Percentiles rank a stretch among this genome's conserved stretches.
Conservation (phyloP, 768 basidiomycete species). For the Lactarius pseudohatsudake region DNA sequence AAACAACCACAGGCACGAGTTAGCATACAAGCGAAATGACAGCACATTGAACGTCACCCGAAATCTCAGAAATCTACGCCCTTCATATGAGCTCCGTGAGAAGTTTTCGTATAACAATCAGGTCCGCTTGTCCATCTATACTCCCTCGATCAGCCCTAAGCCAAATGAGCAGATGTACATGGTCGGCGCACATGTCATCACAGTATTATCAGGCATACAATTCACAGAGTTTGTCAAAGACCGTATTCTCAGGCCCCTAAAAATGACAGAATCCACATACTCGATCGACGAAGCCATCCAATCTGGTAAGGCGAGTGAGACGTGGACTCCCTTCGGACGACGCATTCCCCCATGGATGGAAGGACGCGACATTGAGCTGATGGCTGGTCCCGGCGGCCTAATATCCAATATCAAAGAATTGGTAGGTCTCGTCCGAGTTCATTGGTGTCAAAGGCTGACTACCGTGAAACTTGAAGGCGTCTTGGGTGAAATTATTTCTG, state of each 20-base stretch:
- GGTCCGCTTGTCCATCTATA: too few relatives aligned
- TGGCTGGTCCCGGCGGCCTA: too few relatives aligned
- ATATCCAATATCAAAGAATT: constrained; percentile 40
- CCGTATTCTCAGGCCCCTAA: constrained; percentile 43
- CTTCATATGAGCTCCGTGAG: too few relatives aligned
- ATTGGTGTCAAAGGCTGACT: too few relatives aligned
- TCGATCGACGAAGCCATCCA: constrained; percentile 36
- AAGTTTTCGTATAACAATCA: too few relatives aligned
- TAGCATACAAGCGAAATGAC: too few relatives aligned
- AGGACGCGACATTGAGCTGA: too few relatives aligned
- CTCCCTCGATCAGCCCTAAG: constrained; percentile 9
- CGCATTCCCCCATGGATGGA: too few relatives aligned
- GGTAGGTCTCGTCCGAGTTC: too few relatives aligned
- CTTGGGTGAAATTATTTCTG: constrained; percentile 37
- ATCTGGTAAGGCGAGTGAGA: constrained; percentile 38
- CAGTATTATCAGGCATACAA: constrained; percentile 20
- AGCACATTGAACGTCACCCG: constrained; percentile 13
- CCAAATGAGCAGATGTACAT: too few relatives aligned
- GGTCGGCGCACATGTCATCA: too few relatives aligned
- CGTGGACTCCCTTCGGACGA: neutral
- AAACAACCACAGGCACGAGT: too few relatives aligned
- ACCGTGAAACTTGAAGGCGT: constrained; percentile 33
- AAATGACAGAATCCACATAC: constrained; percentile 44
- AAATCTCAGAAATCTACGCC: constrained; percentile 12
- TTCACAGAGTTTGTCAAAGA: constrained; percentile 44